Evolutionary conservation across 2,329 filamentous ascomycete genomes (phyloP).

Genomic region (Nothomitra cinnamomea): DNA sequence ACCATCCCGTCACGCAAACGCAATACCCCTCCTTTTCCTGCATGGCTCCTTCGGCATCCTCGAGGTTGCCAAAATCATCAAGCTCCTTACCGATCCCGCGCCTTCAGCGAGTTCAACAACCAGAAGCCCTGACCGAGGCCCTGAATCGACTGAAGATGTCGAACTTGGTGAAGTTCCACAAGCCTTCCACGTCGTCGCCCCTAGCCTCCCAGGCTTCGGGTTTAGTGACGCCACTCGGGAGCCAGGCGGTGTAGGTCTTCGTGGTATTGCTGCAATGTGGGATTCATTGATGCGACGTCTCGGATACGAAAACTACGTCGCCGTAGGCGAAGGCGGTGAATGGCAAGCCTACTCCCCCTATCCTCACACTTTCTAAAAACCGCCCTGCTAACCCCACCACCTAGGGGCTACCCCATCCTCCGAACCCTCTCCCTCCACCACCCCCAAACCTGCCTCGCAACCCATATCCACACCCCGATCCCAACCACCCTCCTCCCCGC

Average conservation of each 20-base stretch:
- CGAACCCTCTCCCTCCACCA: conserved; percentile 31
- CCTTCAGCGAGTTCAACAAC: no score
- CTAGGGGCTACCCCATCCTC: conserved; percentile 26
- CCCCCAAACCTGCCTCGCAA: conserved; percentile 35
- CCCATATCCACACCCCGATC: conserved; percentile 41
- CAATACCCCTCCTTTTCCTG: conserved; percentile 45
- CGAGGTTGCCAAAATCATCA: conserved; percentile 38
- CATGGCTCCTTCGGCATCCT: conserved; percentile 48
- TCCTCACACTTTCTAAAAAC: background rate
- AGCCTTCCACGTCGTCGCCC: conserved; percentile 49
- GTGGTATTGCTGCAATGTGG: conserved; percentile 37
- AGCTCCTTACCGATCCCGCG: conserved; percentile 34
- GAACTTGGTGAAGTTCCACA: conserved; percentile 16
- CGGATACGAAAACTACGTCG: conserved; percentile 41
- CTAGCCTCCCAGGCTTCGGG: conserved; percentile 47
- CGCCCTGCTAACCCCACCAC: background rate
- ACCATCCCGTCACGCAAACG: conserved; percentile 25
- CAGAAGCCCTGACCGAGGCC: no score
- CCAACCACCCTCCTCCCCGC: conserved; percentile 22
- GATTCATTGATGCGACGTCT: conserved; percentile 42
- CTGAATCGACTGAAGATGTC: conserved; percentile 21
- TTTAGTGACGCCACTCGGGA: conserved; percentile 44
- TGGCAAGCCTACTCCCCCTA: conserved; percentile 20
- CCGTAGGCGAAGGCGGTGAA: conserved; percentile 27
- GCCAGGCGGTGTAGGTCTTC: conserved; percentile 31